Evolutionary conservation across 768 basidiomycete species (phyloP).

Genomic region (Termitomyces eurrhizus): DNA sequence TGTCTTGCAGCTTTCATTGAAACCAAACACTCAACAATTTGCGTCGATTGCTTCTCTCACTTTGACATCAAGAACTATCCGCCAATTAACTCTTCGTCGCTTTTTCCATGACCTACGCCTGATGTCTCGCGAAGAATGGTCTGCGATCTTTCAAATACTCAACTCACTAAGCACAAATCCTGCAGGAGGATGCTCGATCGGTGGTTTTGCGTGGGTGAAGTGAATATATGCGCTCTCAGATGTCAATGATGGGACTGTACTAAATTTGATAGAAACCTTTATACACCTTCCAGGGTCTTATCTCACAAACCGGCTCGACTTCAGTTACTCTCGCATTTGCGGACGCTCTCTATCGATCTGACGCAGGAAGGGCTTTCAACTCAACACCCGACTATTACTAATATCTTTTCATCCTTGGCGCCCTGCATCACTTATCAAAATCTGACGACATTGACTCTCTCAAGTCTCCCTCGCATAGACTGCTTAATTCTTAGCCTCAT

Average conservation of each 20-base stretch:
- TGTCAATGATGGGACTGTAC: not conserved
- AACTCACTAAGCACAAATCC: slow-evolving; percentile 16
- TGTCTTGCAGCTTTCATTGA: slow-evolving; percentile 7
- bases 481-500: slow-evolving; percentile 42
- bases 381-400: slow-evolving; percentile 33
- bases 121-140: slow-evolving; percentile 20
- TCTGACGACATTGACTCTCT: slow-evolving; percentile 47
- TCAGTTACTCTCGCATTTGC: slow-evolving; percentile 29
- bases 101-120: slow-evolving; percentile 31
- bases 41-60: slow-evolving; percentile 34
- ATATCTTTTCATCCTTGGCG: slow-evolving; percentile 30
- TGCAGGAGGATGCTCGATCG: slow-evolving; percentile 8
- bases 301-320: slow-evolving; percentile 23
- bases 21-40: slow-evolving; percentile 21
- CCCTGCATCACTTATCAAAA: slow-evolving; percentile 25
- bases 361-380: slow-evolving; percentile 34
- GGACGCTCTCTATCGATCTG: slow-evolving; percentile 39
- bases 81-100: slow-evolving; percentile 38
- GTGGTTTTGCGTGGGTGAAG: slow-evolving; percentile 45
- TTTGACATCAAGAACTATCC: slow-evolving; percentile 37
- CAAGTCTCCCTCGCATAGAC: slow-evolving; percentile 56
- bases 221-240: slow-evolving; percentile 27
- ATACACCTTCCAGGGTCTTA: slow-evolving; percentile 27
- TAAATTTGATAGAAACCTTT: slow-evolving; percentile 26
- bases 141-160: slow-evolving; percentile 19